These are phyloP conservation scores for Urtica urens DNA, from an alignment of 306 rosid genomes.

Conservation along the genomic window DNA sequence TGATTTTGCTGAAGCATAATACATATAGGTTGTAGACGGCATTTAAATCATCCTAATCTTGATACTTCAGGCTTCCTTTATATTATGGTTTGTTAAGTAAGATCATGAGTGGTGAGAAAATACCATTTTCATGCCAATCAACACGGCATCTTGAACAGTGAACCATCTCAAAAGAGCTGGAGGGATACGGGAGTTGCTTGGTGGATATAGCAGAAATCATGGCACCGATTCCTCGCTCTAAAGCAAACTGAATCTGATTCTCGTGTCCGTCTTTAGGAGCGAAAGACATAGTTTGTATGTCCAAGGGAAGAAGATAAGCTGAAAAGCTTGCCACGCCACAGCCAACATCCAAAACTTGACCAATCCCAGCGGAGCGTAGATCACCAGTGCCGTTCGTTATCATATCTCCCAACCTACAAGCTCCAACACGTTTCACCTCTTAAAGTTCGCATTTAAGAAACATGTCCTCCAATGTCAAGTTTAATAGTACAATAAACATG, in stretches of 20 bases:
- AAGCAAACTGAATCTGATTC: conserved; percentile 90
- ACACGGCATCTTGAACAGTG: conserved; percentile 93
- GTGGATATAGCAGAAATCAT: conserved; percentile 87
- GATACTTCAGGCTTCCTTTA: no score
- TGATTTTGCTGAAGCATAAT: no score
- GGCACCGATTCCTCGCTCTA: conserved; percentile 86
- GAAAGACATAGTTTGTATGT: conserved; percentile 80
- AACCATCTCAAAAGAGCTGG: conserved; percentile 82
- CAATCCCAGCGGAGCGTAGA: conserved; percentile 63
- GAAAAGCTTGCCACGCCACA: conserved; percentile 98
- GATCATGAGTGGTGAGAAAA: no score
- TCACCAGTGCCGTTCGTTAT: conserved; percentile 61
- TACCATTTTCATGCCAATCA: conserved; percentile 85
- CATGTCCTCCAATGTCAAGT: background rate
- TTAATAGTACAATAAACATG: no score
- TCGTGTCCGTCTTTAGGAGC: conserved; percentile 97
- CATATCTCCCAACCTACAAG: conserved; percentile 80
- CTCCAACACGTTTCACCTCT: conserved; percentile 9
- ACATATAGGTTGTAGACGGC: no score
- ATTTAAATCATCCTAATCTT: no score
- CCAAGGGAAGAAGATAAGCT: conserved; percentile 82
- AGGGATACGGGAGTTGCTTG: conserved; percentile 75
- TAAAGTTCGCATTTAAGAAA: no score
- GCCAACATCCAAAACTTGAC: conserved; percentile 83
- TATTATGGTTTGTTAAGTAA: no score